Conservation (phyloP, 768 basidiomycete species). For the Cytidiella melzeri region DNA sequence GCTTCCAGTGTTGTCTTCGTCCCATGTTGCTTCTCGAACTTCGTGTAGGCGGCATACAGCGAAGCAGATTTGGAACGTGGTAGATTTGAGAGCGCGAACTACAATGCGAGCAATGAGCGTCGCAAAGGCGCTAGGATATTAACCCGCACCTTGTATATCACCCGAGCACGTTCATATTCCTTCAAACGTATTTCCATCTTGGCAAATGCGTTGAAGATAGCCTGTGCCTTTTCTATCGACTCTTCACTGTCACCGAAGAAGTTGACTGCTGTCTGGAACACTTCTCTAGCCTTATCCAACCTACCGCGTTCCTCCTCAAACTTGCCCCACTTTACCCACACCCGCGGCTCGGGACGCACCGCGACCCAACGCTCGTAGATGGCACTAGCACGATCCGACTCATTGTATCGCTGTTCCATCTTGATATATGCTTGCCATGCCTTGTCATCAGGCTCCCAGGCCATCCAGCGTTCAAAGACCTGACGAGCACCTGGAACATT, state of each 20-base stretch:
- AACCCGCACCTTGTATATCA: slow-evolving; percentile 87
- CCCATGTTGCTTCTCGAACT: slow-evolving; percentile 98
- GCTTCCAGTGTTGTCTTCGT: slow-evolving; percentile 81
- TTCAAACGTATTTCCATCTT: slow-evolving; percentile 97
- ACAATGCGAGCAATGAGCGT: not conserved
- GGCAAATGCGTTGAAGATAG: slow-evolving; percentile 88
- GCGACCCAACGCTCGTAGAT: slow-evolving; percentile 92
- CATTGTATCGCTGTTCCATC: slow-evolving; percentile 89
- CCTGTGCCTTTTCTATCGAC: slow-evolving; percentile 76
- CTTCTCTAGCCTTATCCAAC: slow-evolving; percentile 58
- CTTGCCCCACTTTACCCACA: slow-evolving; percentile 64
- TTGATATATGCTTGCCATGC: slow-evolving; percentile 99
- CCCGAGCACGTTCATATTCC: slow-evolving; percentile 93
- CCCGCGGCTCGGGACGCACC: slow-evolving; percentile 57
- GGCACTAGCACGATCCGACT: slow-evolving; percentile 84
- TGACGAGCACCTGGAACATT: slow-evolving; percentile 96
- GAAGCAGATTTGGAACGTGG: slow-evolving; percentile 86
- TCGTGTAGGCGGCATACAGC: slow-evolving; percentile 90
- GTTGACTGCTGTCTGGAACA: slow-evolving; percentile 61
- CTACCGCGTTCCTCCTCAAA: slow-evolving; percentile 57
- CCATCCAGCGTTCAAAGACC: slow-evolving; percentile 99
- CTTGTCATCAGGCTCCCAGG: slow-evolving; percentile 99
- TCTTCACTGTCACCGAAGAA: slow-evolving; percentile 61
- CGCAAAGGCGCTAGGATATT: slow-evolving; percentile 1
- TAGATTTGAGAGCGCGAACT: slow-evolving; percentile 94